A percentile compares a stretch with the other conserved stretches of the same genome.
These are phyloP conservation scores for Malbranchea cinnamomea DNA, from an alignment of 2,329 filamentous ascomycete species.

Conservation along the genomic window DNA sequence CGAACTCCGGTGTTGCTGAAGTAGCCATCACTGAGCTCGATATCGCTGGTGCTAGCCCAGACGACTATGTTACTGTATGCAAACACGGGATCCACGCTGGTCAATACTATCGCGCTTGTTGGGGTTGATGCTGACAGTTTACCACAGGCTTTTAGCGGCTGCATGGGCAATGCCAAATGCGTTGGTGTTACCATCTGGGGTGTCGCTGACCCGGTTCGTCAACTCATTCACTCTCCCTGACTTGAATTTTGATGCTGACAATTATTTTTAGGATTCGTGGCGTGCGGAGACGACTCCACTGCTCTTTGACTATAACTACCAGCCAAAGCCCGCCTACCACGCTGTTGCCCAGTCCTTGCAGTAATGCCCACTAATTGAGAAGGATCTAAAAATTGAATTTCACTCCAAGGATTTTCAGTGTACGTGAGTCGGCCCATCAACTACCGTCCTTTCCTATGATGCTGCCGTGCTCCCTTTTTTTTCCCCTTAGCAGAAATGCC, in stretches of 20 bases:
- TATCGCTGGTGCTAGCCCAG: slow-evolving; percentile 40
- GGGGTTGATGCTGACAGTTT: too few relatives aligned
- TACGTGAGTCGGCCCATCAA: too few relatives aligned
- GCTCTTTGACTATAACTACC: slow-evolving; percentile 27
- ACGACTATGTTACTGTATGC: slow-evolving; percentile 41
- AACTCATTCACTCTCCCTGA: background rate
- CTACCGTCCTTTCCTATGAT: too few relatives aligned
- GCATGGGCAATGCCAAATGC: slow-evolving; percentile 43
- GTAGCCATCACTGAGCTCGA: slow-evolving; percentile 55
- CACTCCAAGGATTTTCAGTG: too few relatives aligned
- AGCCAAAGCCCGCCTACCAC: slow-evolving; percentile 29
- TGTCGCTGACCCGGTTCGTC: slow-evolving; percentile 22
- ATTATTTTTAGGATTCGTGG: slow-evolving; percentile 23
- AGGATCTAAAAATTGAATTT: too few relatives aligned
- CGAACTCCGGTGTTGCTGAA: slow-evolving; percentile 36
- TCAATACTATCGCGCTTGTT: too few relatives aligned
- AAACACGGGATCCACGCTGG: too few relatives aligned
- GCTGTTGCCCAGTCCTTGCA: too few relatives aligned
- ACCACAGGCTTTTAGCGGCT: slow-evolving; percentile 37
- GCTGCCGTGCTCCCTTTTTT: too few relatives aligned
- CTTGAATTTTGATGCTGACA: slow-evolving; percentile 1
- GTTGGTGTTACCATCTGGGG: slow-evolving; percentile 53
- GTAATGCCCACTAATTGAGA: too few relatives aligned
- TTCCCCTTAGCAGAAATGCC: too few relatives aligned
- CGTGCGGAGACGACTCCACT: slow-evolving; percentile 22